Conservation (phyloP, 1,284 basidiomycete genomes). For the Cystobasidium pallidum region DNA sequence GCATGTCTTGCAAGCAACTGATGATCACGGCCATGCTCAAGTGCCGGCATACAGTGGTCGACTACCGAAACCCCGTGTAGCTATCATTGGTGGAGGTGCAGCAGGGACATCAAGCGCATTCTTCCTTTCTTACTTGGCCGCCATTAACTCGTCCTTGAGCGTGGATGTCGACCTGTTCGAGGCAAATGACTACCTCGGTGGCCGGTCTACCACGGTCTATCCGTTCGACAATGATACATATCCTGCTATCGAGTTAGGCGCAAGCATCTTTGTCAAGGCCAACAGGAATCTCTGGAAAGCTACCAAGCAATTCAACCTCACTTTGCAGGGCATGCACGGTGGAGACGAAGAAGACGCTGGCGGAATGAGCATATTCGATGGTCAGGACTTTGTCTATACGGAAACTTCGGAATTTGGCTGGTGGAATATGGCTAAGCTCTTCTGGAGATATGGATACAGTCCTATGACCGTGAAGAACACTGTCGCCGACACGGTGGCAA, state of each 20-base stretch:
- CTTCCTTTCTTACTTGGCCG: slow-evolving; percentile 47
- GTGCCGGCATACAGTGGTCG: not conserved
- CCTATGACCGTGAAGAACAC: slow-evolving; percentile 66
- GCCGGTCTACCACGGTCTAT: slow-evolving; percentile 48
- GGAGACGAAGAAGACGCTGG: slow-evolving; percentile 61
- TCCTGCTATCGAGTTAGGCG: slow-evolving; percentile 71
- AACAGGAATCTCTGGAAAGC: slow-evolving; percentile 66
- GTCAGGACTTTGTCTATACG: slow-evolving; percentile 69
- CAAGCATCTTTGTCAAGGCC: slow-evolving; percentile 78
- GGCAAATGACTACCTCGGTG: slow-evolving; percentile 47
- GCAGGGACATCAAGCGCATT: slow-evolving; percentile 50
- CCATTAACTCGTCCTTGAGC: slow-evolving; percentile 2
- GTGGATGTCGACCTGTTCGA: slow-evolving; percentile 51
- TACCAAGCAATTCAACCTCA: slow-evolving; percentile 75
- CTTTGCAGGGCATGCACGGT: slow-evolving; percentile 57
- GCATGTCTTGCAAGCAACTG: slow-evolving; percentile 16
- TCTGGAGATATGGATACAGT: slow-evolving; percentile 79
- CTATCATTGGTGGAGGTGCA: slow-evolving; percentile 50
- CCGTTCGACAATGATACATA: slow-evolving; percentile 46
- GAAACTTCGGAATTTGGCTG: slow-evolving; percentile 62
- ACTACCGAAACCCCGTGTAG: slow-evolving; percentile 44
- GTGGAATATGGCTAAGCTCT: slow-evolving; percentile 71
- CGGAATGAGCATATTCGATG: slow-evolving; percentile 78
- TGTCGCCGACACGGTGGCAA: slow-evolving; percentile 64
- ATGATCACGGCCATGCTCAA: slow-evolving; percentile 9